Evolutionary conservation across 2,329 filamentous ascomycete genomes (phyloP), one percentile per base, ranked within the genome.

Genomic region (Penicillium psychrosexuale): DNA sequence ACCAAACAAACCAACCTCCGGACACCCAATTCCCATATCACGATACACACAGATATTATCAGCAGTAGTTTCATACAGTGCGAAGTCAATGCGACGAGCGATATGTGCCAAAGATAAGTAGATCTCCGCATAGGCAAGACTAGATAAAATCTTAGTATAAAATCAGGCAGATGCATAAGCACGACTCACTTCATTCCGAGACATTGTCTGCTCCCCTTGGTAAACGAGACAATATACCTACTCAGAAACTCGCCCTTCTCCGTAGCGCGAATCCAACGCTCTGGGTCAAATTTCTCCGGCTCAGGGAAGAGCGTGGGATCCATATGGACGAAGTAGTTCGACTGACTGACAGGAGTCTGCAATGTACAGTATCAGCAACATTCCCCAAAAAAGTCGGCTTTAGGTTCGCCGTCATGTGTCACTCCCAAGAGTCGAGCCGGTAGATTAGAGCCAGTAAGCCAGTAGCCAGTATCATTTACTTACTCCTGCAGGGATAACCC

Each of bases 291-390:
- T 19, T 45, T 63, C 13, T 51, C 22, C 1, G 62, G 62, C 2
- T 62, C 52, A 0, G 62, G 62, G 51, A 65, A 65, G 4, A 65
- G 42, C 1, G 45, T 55, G 5, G 56, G 24, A 37, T 65, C 62
- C 62, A 64, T 65, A 28, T 64, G 62, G 7, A 65, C 61, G 30
- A 65, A 65, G 39, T 65, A 65, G 22, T 61, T 62, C 8, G 62
- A 65, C 42, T 65, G 62, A 47, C 62, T 65, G 24, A 65, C 52
- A 8, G 62, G 61, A 5, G 62, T 65, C 62, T 65, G 28, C 4
- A 4, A n/a, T 8, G 3, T 0, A 19, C 0, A 17, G 13, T 5
- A n/a, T 52, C 13, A 55, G 34, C 3, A 46, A 15, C 13, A 1
- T 33, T 3, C 3, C 5, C 3, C 2, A 15, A 15, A 11, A 9